Evolutionary conservation across 305 asterid genomes (phyloP), one percentile per base, ranked within the genome.

Genomic region (Fraxinus greggii): DNA sequence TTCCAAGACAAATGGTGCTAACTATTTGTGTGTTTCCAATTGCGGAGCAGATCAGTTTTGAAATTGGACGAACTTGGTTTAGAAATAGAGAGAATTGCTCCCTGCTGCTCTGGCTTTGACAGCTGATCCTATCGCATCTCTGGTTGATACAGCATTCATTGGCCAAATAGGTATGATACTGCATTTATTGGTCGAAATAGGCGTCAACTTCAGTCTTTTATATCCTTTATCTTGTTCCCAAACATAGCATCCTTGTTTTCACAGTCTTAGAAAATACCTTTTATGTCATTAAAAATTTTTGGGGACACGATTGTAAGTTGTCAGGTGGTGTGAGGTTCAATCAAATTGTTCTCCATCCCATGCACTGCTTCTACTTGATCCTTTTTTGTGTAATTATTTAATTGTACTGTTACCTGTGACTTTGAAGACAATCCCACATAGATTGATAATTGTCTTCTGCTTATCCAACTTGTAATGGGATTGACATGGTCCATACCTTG

Each of bases 81-180:
- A 77, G 98, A 94, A 84, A 91, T 94, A 82, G 95, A 91, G 15
- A 85, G 76, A 36, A 91, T 92, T 75, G 95, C 95, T 2, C 59
- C 98, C 97, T 23, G 94, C 96, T 45, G 98, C 97, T 28, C 85
- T 92, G 80, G 96, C 97, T 69, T 86, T 94, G 83, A 92, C 95
- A 67, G 97, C 98, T 82, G 98, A 92, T 83, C 98, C 98, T 28
- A 88, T 94, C 81, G 97, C 98, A 13, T 94, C 98, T 84, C 89
- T 94, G 9, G 89, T 92, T 65, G 96, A 92, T 21, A 94, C 97
- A 24, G 95, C 94, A 21, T 94, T 94, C 83, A 90, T 92, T 19
- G 98, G 97, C 84, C 98, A 90, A 81, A 89, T 94, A 74, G 98
- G 97, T 94, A 85, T 23, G 1, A 65, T 26, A 24, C 19, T 65